Evolutionary conservation across 2,329 filamentous ascomycete species (phyloP), one percentile per base, ranked within the genome.

Genomic region (Westerdykella sp.): DNA sequence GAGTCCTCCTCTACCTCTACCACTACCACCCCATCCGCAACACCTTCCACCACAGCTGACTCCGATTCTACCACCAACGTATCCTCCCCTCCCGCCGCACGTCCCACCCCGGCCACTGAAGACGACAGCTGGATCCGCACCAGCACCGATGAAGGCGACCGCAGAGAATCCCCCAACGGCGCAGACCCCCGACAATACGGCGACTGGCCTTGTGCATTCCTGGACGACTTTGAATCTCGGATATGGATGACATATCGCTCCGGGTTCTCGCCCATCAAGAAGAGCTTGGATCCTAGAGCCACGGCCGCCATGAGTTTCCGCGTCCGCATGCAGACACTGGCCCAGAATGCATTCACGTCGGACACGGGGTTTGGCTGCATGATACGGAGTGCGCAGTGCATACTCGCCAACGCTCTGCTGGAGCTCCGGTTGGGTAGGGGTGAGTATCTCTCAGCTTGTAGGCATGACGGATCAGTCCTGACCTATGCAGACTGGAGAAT

Each of bases 291-390:
- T 53, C 82, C 85, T 0, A 82, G 82, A 57, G 85, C 87, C 12
- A 64, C 74, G 1, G 75, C 83, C 4, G 74, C 81, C 6, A 80
- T 97, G 72, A 94, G 87, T 3, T 79, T 97, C 45, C 75, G 87
- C 1, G 91, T 95, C 68, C 83, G 89, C 40, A 73, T 97, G 54
- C 85, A 89, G 59, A 90, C 76, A 42, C 85, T 97, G 5, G 87
- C 95, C 39, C 80, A 87, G 44, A 76, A 76, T 21, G 89, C 87
- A 4, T 98, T 97, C 68, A 85, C 87, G 10, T 91, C 88, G 2
- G 93, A 98, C 65, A 90, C 87, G 9, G 93, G 93, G 40, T 98
- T 94, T 89, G 93, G 93, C 0, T 98, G 93, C 62, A 98, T 98
- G 93, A 97, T 98, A 56, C 77, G 93, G 46, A 96, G 91, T 5